Evolutionary conservation across 1,139 yeast species (phyloP), one percentile per base, ranked within the genome.

Genomic region (Blastobotrys serpentis): DNA sequence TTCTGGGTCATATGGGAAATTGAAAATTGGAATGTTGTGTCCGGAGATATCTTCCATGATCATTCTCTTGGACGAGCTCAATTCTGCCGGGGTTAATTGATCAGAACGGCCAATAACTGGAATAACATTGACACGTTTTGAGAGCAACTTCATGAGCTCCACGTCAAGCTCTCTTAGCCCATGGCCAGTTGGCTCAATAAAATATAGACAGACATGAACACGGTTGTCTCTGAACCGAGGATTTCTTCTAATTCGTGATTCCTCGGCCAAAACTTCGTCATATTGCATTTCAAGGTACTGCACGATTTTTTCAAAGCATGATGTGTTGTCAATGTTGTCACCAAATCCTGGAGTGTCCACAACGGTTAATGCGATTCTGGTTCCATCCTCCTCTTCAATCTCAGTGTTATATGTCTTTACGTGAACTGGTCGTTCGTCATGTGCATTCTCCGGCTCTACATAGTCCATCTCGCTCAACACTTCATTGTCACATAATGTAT

Each of bases 341-440:
- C 95, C 95, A 71, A 86, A 87, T 30, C 89, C 90, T 14, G 92
- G 94, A 22, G 96, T 80, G 55, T 89, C 89, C 52, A 90, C 80
- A 44, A 90, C 83, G 64, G 68, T 80, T 41, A 63, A 51, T 1
- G 59, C 52, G 40, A 64, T 56, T 23, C 52, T 70, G 58, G 54
- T 69, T 46, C 53, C 66, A 34, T 60, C 64, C 7, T 57, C 63
- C 30, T 63, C 67, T 33, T 62, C 65, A 73, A 69, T 41, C 74
- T 77, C 65, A 62, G 77, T 57, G 72, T 80, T 56, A 69, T 70
- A 40, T 69, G 81, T 59, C 38, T 55, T 56, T 67, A 84, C 60
- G 68, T 78, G 71, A 44, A 77, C 70, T 2, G 76, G 76, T 26
- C 76, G 76, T 47, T 74, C 78, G 43, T 66, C 56, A 54, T 70